Evolutionary conservation across 768 basidiomycete genomes (phyloP).

Genomic region (Tubosaeta brunneosetosa): DNA sequence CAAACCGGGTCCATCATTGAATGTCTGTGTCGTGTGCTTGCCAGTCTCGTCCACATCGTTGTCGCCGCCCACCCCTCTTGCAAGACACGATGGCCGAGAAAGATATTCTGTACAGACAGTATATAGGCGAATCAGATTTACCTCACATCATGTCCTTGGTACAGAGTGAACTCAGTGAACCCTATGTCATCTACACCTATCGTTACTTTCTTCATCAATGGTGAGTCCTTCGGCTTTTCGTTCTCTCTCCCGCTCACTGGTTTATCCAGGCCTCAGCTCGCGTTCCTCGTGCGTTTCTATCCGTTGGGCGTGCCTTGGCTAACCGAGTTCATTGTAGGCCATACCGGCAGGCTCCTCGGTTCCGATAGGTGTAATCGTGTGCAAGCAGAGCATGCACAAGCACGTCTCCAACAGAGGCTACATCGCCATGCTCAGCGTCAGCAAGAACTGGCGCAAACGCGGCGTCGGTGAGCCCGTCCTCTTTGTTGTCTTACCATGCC

Average conservation of each 20-base stretch:
- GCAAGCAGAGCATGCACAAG: slow-evolving; percentile 91
- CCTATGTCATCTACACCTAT: slow-evolving; percentile 94
- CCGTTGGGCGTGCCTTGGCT: background rate
- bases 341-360: slow-evolving; percentile 31
- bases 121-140: slow-evolving; percentile 72
- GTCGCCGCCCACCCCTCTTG: background rate
- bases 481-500: background rate
- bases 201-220: slow-evolving; percentile 96
- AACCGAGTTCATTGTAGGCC: slow-evolving; percentile 15
- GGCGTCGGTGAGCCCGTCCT: slow-evolving; percentile 73
- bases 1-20: background rate
- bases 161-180: slow-evolving; percentile 90
- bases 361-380: slow-evolving; percentile 91
- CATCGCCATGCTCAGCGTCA: slow-evolving; percentile 96
- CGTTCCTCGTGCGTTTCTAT: slow-evolving; percentile 56
- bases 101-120: slow-evolving; percentile 56
- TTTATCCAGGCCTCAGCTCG: slow-evolving; percentile 73
- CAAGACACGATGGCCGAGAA: slow-evolving; percentile 33
- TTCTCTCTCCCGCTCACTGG: slow-evolving; percentile 2
- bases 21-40: background rate
- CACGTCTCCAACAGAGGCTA: slow-evolving; percentile 81
- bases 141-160: slow-evolving; percentile 83
- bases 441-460: slow-evolving; percentile 76
- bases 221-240: slow-evolving; percentile 42
- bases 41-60: background rate